Conservation (phyloP, 345 rosid species). For the Heritiera littoralis region DNA sequence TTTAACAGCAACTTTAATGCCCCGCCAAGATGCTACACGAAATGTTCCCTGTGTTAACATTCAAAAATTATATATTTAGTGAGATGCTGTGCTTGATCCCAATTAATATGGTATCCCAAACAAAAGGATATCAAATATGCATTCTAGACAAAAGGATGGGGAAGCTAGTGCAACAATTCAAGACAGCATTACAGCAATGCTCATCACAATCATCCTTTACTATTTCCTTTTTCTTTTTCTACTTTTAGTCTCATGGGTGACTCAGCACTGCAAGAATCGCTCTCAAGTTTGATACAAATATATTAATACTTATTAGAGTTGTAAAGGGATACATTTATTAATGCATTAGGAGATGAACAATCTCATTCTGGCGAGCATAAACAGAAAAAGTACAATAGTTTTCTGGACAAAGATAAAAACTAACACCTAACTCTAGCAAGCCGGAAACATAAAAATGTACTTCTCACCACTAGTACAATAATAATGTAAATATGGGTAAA, state of each 20-base stretch:
- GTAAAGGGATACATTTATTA: not conserved
- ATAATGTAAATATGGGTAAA: not conserved
- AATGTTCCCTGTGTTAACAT: slow-evolving; percentile 63
- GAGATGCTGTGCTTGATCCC: not conserved
- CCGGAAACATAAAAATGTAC: not conserved
- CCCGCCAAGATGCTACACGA: slow-evolving; percentile 81
- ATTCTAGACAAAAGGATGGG: not conserved
- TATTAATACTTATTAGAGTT: not conserved
- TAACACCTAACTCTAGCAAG: not conserved
- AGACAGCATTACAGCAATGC: not conserved
- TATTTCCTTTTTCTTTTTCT: not conserved
- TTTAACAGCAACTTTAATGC: slow-evolving; percentile 81
- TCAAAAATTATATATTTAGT: not conserved
- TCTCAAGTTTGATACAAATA: not conserved
- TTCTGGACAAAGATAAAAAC: not conserved
- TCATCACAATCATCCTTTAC: not conserved
- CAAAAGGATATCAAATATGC: not conserved
- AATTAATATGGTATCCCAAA: not conserved
- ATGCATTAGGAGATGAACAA: not conserved
- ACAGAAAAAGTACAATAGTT: not conserved
- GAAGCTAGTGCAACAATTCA: not conserved
- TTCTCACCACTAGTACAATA: not conserved
- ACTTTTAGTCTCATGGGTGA: not conserved
- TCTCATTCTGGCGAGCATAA: not conserved
- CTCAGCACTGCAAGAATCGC: not conserved